Evolutionary conservation across 768 basidiomycete genomes (phyloP).

Genomic region (Calocybe indica): DNA sequence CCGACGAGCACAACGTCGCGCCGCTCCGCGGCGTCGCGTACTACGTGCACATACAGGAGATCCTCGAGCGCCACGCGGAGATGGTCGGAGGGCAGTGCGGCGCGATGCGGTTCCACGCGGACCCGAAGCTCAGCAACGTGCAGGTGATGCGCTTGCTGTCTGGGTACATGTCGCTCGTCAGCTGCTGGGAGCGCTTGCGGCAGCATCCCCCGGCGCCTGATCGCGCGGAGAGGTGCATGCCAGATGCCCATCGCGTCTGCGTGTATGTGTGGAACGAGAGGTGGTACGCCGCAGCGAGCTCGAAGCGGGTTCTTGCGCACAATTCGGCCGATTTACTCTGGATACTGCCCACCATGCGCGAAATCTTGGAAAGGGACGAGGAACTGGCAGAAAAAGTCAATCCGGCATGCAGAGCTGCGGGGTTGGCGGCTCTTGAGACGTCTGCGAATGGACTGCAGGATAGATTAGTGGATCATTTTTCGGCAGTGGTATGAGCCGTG

Average conservation of each 20-base stretch:
- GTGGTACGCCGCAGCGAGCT: constrained; percentile 26
- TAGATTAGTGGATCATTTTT: too few relatives aligned
- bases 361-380: constrained; percentile 25
- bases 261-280: constrained; percentile 22
- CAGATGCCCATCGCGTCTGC: constrained; percentile 21
- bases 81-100: constrained; percentile 11
- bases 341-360: constrained; percentile 24
- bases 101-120: constrained; percentile 26
- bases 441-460: too few relatives aligned
- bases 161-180: constrained; percentile 30
- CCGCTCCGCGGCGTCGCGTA: constrained; percentile 31
- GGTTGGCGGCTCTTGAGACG: constrained; percentile 15
- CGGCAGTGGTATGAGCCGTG: too few relatives aligned
- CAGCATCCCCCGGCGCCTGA: constrained; percentile 20
- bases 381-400: constrained; percentile 22
- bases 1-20: constrained; percentile 24
- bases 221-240: constrained; percentile 14
- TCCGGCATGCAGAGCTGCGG: constrained; percentile 23
- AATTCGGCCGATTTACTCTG: constrained; percentile 25
- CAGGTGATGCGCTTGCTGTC: constrained; percentile 29
- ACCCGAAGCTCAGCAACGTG: constrained; percentile 28
- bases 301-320: constrained; percentile 24
- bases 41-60: constrained; percentile 29
- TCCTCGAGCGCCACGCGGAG: constrained; percentile 21
- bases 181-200: constrained; percentile 28